Evolutionary conservation across 1,284 basidiomycete genomes (phyloP).

Genomic region (Garcileccinum viscosum): DNA sequence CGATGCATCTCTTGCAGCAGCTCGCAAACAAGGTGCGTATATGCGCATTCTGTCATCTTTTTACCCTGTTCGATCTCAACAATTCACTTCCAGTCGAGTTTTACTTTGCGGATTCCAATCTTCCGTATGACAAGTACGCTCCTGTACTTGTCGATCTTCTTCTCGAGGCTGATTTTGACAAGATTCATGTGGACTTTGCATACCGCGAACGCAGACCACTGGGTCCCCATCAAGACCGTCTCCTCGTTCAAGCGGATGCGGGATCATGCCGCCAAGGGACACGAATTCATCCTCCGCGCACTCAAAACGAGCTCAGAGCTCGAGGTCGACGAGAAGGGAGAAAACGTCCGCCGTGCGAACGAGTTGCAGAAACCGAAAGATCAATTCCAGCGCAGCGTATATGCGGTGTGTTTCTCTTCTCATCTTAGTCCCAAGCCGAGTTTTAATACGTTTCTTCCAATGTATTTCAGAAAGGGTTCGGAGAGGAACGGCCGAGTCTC

Average conservation of each 20-base stretch:
- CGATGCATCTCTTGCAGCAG: constrained; percentile 22
- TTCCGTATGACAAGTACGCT: constrained; percentile 90
- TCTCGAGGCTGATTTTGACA: constrained; percentile 26
- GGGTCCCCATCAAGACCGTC: constrained; percentile 89
- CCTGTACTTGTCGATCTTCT: not conserved
- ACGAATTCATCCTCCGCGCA: constrained; percentile 70
- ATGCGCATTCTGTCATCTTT: not conserved
- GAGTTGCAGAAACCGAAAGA: constrained; percentile 77
- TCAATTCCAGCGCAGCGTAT: constrained; percentile 81
- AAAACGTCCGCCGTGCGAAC: constrained; percentile 75
- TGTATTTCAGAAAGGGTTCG: constrained; percentile 83
- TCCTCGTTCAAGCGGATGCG: constrained; percentile 97
- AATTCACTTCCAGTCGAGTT: constrained; percentile 78
- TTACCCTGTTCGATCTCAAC: not conserved
- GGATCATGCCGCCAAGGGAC: constrained; percentile 66
- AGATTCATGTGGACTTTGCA: constrained; percentile 97
- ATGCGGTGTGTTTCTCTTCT: constrained; percentile 68
- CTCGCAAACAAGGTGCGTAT: constrained; percentile 34
- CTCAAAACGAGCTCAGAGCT: constrained; percentile 72
- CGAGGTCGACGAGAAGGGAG: constrained; percentile 78
- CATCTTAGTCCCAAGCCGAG: not conserved
- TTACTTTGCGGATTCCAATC: constrained; percentile 96
- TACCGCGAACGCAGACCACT: constrained; percentile 81
- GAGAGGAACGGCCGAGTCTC: constrained; percentile 71
- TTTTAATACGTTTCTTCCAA: not conserved